These are phyloP conservation scores for Arthrinium phaeospermum DNA, from an alignment of 2,329 filamentous ascomycete genomes.

Conservation along the genomic window DNA sequence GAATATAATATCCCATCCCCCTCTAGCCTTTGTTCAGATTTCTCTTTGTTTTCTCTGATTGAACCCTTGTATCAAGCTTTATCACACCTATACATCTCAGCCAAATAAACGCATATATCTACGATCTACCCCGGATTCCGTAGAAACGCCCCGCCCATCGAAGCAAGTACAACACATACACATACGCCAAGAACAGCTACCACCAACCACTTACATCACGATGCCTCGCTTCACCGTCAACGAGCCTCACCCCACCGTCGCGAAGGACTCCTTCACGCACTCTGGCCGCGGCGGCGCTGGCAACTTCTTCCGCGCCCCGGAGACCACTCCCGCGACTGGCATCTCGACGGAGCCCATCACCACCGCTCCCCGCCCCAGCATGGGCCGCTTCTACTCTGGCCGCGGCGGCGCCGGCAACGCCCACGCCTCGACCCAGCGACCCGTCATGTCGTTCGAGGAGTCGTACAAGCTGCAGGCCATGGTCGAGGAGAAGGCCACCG, in stretches of 20 bases:
- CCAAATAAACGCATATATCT: background rate
- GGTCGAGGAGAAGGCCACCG: slow-evolving; percentile 57
- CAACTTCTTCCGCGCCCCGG: slow-evolving; percentile 58
- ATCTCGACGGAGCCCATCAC: slow-evolving; percentile 52
- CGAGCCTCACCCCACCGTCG: slow-evolving; percentile 55
- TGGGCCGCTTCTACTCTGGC: slow-evolving; percentile 66
- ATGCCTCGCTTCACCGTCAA: slow-evolving; percentile 53
- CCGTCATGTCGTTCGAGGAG: slow-evolving; percentile 71
- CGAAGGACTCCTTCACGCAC: slow-evolving; percentile 54
- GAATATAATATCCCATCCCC: slow-evolving; percentile 6
- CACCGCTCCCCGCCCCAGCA: slow-evolving; percentile 44
- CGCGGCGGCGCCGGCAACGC: slow-evolving; percentile 73
- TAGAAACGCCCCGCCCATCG: slow-evolving; percentile 16
- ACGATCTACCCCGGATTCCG: slow-evolving; percentile 5
- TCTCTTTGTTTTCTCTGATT: background rate
- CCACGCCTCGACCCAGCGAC: slow-evolving; percentile 55
- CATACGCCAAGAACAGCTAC: slow-evolving; percentile 24
- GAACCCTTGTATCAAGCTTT: background rate
- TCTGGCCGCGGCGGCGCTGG: slow-evolving; percentile 62
- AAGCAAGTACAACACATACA: slow-evolving; percentile 4
- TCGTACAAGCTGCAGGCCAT: slow-evolving; percentile 63
- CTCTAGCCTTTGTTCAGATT: background rate
- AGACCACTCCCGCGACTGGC: slow-evolving; percentile 48
- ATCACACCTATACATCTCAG: background rate
- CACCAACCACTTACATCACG: slow-evolving; percentile 26